Percentiles rank a stretch among this genome's conserved stretches.
These are phyloP conservation scores for Trametes pubescens DNA, from an alignment of 1,284 basidiomycete genomes.

Conservation along the genomic window DNA sequence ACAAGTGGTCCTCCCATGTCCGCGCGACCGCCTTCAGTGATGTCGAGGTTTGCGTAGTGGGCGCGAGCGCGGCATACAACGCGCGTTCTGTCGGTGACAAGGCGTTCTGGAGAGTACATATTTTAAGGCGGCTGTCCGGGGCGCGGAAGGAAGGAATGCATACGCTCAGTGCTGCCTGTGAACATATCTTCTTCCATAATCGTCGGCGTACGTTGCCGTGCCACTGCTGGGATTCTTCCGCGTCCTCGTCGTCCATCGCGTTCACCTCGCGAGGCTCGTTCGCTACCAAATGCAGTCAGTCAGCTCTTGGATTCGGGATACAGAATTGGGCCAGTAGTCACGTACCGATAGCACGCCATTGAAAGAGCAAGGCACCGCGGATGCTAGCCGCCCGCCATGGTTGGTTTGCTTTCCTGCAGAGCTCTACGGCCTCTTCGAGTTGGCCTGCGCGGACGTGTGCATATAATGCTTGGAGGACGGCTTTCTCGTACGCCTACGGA, in stretches of 20 bases:
- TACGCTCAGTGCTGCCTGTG: constrained; percentile 81
- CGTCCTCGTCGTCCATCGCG: constrained; percentile 58
- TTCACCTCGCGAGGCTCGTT: constrained; percentile 60
- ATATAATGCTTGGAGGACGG: constrained; percentile 77
- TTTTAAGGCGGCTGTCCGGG: background rate
- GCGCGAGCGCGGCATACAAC: constrained; percentile 89
- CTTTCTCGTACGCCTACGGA: constrained; percentile 78
- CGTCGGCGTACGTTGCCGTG: constrained; percentile 77
- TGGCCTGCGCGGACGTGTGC: constrained; percentile 83
- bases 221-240: constrained; percentile 56
- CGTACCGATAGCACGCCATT: constrained; percentile 74
- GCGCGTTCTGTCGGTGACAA: constrained; percentile 82
- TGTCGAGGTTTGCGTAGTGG: constrained; percentile 76
- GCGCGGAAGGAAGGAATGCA: constrained; percentile 35
- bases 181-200: constrained; percentile 89
- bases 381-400: constrained; percentile 93
- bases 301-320: background rate
- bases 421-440: constrained; percentile 82
- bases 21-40: constrained; percentile 83
- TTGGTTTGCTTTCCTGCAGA: constrained; percentile 86
- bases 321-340: background rate
- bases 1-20: constrained; percentile 95
- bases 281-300: constrained; percentile 44
- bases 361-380: constrained; percentile 79
- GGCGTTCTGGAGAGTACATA: constrained; percentile 54